Evolutionary conservation across 306 rosid species (phyloP).

Genomic region (Senna tora): DNA sequence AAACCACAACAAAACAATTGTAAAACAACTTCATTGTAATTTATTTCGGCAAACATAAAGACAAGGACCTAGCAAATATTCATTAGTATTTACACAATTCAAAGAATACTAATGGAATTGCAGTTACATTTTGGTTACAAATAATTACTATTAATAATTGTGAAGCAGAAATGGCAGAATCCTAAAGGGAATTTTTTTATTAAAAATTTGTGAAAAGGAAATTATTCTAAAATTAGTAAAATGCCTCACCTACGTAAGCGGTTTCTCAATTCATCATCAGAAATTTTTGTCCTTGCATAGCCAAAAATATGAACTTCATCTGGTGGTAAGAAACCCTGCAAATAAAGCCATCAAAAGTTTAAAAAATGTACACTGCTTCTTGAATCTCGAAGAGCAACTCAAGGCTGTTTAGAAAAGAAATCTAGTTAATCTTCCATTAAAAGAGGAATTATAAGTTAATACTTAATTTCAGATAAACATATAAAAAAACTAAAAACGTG

Average conservation of each 20-base stretch:
- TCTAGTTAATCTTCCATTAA: slow-evolving; percentile 14
- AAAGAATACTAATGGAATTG: slow-evolving; percentile 16
- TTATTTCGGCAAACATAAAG: slow-evolving; percentile 26
- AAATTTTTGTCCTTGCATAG: slow-evolving; percentile 88
- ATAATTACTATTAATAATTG: slow-evolving; percentile 12
- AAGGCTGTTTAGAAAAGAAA: not conserved
- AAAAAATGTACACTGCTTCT: not conserved
- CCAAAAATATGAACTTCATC: slow-evolving; percentile 91
- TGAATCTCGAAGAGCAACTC: slow-evolving; percentile 6
- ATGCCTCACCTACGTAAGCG: slow-evolving; percentile 77
- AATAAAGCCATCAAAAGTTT: slow-evolving; percentile 33
- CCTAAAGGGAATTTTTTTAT: slow-evolving; percentile 1
- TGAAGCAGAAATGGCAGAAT: slow-evolving; percentile 23
- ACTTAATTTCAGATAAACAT: not conserved
- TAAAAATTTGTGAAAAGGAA: not conserved
- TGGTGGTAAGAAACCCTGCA: slow-evolving; percentile 76
- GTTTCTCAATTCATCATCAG: slow-evolving; percentile 77
- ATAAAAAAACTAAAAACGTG: not conserved
- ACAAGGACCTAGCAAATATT: slow-evolving; percentile 18
- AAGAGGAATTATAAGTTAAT: not conserved
- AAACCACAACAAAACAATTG: slow-evolving; percentile 20
- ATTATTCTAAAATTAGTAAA: not conserved
- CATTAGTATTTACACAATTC: slow-evolving; percentile 20
- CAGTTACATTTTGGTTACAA: slow-evolving; percentile 4
- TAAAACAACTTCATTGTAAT: slow-evolving; percentile 8